Evolutionary conservation across 768 basidiomycete genomes (phyloP).

Genomic region (Sarcodon sp.): DNA sequence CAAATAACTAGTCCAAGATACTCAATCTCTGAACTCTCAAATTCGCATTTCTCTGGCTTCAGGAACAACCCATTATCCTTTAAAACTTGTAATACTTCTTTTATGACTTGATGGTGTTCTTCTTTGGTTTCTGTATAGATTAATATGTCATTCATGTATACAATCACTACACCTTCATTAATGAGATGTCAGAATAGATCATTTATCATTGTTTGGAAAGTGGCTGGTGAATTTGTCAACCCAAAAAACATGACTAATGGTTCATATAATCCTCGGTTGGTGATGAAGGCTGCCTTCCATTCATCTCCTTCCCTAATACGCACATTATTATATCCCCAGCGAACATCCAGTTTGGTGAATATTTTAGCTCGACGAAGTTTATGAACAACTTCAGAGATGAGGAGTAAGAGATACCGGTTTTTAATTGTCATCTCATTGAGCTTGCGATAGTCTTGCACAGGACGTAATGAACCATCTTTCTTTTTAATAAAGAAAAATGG

Average conservation of each 20-base stretch:
- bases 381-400: constrained; percentile 15
- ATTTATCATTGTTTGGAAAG: too few species aligned
- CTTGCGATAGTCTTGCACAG: constrained; percentile 13
- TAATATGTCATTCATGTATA: background rate
- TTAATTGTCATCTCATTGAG: constrained; percentile 22
- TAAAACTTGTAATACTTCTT: background rate
- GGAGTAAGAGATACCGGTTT: constrained; percentile 20
- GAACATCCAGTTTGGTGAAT: constrained; percentile 18
- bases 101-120: background rate
- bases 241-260: too few species aligned
- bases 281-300: constrained; percentile 20
- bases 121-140: background rate
- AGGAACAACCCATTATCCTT: background rate
- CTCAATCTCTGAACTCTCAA: background rate
- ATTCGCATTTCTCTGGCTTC: too few species aligned
- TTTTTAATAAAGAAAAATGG: too few species aligned
- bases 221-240: too few species aligned
- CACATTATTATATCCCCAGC: too few species aligned
- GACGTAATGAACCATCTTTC: too few species aligned
- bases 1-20: background rate
- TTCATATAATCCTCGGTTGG: constrained; percentile 13
- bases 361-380: constrained; percentile 8
- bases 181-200: background rate
- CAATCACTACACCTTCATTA: background rate
- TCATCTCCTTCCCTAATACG: constrained; percentile 19